Base-by-base conservation (phyloP, 2,329 filamentous ascomycete genomes). In the Exophiala calicioides region DNA sequence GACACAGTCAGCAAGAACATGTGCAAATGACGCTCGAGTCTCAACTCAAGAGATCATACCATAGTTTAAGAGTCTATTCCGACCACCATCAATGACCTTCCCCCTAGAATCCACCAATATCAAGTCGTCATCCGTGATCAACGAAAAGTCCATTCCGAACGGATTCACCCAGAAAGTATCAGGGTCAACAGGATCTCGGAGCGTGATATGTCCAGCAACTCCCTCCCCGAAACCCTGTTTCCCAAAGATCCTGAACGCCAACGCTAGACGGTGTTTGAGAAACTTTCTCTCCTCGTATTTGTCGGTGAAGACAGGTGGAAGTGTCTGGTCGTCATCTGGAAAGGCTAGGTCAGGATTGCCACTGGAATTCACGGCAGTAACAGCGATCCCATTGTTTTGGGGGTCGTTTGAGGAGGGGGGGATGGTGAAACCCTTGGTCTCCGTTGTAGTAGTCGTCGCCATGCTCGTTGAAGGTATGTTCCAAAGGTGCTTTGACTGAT, bases 151-250 rank as follows among this genome's bases (percentile, higher is more conserved):
- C 7, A 81, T 13, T 21, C 44, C 44, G 20, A 47, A 41, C 6
- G 44, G 44, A 34, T 47, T 47, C 5, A 47, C 75, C 78, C 77
- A 80, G 62, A 80, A 79, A 0, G 68, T 73, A 3, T 67, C 62
- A 5, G 73, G 72, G 18, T 78, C 68, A 5, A 79, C 70, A 1
- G 78, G 77, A 49, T 80, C 73, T 18, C 75, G 67, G 20, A 78
- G 56, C 1, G 76, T 79, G 52, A 80, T 78, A 57, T 80, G 76
- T 1, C 78, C 76, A 16, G 76, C 76, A 35, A 80, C 73, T 12
- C 75, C 75, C 53, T 77, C 75, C 52, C 72, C 71, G 51, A 68
- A 75, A 7, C 69, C 71, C 21, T 66, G 61, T 58, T 74, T 72
- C 29, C 69, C 70, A 54, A 75, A 76, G 40, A 75, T 68, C 16